Base-by-base conservation (phyloP, 306 rosid species). In the Herpetospermum pedunculosum region DNA sequence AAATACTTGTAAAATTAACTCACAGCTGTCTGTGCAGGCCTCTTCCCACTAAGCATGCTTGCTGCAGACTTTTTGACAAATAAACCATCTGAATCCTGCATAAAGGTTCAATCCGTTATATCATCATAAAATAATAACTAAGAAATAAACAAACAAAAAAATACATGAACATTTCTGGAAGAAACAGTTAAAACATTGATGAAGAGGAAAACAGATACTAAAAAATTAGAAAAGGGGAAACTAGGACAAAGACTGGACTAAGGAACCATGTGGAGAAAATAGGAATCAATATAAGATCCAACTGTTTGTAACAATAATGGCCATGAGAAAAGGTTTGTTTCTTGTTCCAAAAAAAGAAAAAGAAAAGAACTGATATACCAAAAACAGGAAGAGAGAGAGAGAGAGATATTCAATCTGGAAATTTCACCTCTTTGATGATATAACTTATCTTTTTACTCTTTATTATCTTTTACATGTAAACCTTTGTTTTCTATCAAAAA, bases 11-110 rank as follows among this genome's bases (percentile, higher is more conserved):
- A 23, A 67, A 23, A 25, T 46, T 46, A 76, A 88, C 99, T 83
- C 81, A 95, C 99, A 76, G 82, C 96, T 82, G 87, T 81, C 80
- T 85, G 96, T 62, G 83, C 92, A 78, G 96, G 93, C 84, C 92
- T 89, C 89, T 85, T 95, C 81, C 99, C 97, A 86, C 96, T 91
- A 70, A 95, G 96, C 99, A 95, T 95, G 82, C 99, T 90, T 59
- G 99, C 96, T 34, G 99, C 97, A 28, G 99, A 89, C 84, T 76
- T 89, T 77, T 85, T 87, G 73, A 90, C 96, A 82, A 87, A 81
- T 32, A 84, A 80, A 80, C 86, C 77, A 49, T 88, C 96, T 16
- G 96, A 82, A 52, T 79, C 58, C 99, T 95, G 88, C 71, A 82
- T 5, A 67, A 67, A 28, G 74, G 70, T 76, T 72, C 74, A 80